Evolutionary conservation across 2,329 filamentous ascomycete species (phyloP), one percentile per base, ranked within the genome.

Genomic region (Beauveria pseudobassiana): DNA sequence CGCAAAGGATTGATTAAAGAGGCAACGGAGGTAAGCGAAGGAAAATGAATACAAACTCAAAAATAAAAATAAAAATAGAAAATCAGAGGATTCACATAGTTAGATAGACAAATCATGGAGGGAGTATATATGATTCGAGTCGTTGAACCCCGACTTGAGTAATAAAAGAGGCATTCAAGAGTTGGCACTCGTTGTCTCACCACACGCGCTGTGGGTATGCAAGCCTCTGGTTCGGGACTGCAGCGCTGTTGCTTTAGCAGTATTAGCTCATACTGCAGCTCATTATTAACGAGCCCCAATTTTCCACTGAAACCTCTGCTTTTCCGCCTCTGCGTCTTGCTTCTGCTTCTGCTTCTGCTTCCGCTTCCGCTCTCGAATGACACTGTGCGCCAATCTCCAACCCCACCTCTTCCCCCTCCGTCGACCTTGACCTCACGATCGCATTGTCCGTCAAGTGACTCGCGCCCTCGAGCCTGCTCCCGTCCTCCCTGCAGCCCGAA

Each of bases 341-440:
- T 16, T 46, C 30, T 43, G 42, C 42, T 16, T 46, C 30, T 43
- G 42, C 42, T 16, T 46, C 30, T 46, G 43, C 16, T n/a, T 22
- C 38, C 16, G 28, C 40, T 28, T 56, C 22, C 53, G 30, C 34
- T 22, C 53, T 45, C 5, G 8, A 40, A 22, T 26, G 18, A 48
- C 52, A 20, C n/a, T 42, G 38, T 54, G 51, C 51, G 38, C 51
- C 34, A 56, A 45, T 48, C 54, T 57, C 12, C 48, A 52, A 60
- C 57, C 57, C 57, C 57, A 60, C 57, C 57, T 58, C 42, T 24
- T 46, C 49, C 48, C 26, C 53, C 34, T 59, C 56, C 38, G 42
- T 46, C 20, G 49, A 43, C 49, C 24, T 24, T 53, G 18, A 34
- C 22, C 49, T 53, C 59, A 38, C 43, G 42, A 54, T 49, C 46